A percentile compares a stretch with the other conserved stretches of the same genome.
Evolutionary conservation across 83 land plant species (phyloP).

Genomic region (Picea abies): DNA sequence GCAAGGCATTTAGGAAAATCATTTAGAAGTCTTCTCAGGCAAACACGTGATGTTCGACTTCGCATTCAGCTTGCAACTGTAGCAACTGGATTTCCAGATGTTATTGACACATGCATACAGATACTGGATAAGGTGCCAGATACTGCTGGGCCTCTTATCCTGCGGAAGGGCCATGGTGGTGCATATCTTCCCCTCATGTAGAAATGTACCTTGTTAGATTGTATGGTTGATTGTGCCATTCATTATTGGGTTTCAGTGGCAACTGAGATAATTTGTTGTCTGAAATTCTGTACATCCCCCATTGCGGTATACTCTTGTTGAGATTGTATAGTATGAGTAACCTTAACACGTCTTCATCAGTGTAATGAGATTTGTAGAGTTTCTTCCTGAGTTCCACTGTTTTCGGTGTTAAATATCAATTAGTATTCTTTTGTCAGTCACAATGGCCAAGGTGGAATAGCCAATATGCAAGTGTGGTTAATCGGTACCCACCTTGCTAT

Average conservation of each 20-base stretch:
- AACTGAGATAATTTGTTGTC: not conserved
- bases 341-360: not conserved
- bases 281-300: not conserved
- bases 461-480: slow-evolving; percentile 12
- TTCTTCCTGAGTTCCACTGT: not conserved
- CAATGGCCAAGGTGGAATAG: not conserved
- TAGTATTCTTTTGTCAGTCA: not conserved
- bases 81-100: slow-evolving; percentile 88
- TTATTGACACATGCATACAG: slow-evolving; percentile 65
- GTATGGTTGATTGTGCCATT: slow-evolving; percentile 1
- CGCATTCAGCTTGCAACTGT: slow-evolving; percentile 77
- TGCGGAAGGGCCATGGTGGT: slow-evolving; percentile 96
- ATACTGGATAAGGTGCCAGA: slow-evolving; percentile 93
- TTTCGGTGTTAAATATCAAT: not conserved
- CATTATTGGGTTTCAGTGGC: not conserved
- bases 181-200: slow-evolving; percentile 93
- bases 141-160: slow-evolving; percentile 88
- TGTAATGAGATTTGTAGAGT: slow-evolving; percentile 3
- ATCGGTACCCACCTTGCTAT: slow-evolving; percentile 1
- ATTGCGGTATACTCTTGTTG: not conserved
- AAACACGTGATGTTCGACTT: slow-evolving; percentile 75
- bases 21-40: slow-evolving; percentile 77
- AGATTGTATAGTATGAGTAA: slow-evolving; percentile 13
- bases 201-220: slow-evolving; percentile 10
- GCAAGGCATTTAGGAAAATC: slow-evolving; percentile 73